Conservation (phyloP, 305 asterid species). For the Fraxinus angustifolia region DNA sequence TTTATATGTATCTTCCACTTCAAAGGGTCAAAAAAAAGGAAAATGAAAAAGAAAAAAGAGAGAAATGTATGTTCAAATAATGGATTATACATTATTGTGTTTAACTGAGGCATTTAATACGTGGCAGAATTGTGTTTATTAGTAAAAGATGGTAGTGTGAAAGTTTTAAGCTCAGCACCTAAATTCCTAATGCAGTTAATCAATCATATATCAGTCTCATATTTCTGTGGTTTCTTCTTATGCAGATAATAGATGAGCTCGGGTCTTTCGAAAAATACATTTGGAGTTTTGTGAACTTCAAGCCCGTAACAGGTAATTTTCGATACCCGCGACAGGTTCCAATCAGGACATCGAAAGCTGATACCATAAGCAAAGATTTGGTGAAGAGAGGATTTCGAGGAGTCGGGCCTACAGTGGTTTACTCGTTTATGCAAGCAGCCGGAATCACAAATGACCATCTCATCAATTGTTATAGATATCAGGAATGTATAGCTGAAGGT, state of each 20-base stretch:
- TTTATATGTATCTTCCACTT: neutral
- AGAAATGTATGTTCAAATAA: neutral
- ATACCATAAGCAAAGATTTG: slow-evolving; percentile 76
- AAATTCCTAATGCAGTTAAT: neutral
- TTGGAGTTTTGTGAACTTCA: slow-evolving; percentile 59
- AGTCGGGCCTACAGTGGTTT: slow-evolving; percentile 71
- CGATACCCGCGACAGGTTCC: slow-evolving; percentile 81
- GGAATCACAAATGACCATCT: slow-evolving; percentile 80
- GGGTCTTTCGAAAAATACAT: slow-evolving; percentile 60
- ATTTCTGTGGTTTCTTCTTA: slow-evolving; percentile 12
- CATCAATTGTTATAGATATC: slow-evolving; percentile 60
- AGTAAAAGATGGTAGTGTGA: neutral
- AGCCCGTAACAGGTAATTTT: slow-evolving; percentile 55
- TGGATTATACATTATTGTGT: neutral
- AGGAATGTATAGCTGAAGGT: slow-evolving; percentile 38
- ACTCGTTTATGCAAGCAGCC: slow-evolving; percentile 84
- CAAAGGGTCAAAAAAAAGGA: neutral
- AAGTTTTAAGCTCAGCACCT: neutral
- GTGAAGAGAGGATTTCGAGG: slow-evolving; percentile 82
- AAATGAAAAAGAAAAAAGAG: too few species aligned
- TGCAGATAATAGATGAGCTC: slow-evolving; percentile 48
- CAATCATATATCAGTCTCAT: slow-evolving; percentile 2
- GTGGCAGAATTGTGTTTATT: neutral
- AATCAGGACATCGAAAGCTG: slow-evolving; percentile 76
- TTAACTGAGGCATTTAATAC: neutral